Percentiles rank a stretch among this genome's conserved stretches.
Conservation (phyloP, 306 rosid species). For the Cicer yamashitae region DNA sequence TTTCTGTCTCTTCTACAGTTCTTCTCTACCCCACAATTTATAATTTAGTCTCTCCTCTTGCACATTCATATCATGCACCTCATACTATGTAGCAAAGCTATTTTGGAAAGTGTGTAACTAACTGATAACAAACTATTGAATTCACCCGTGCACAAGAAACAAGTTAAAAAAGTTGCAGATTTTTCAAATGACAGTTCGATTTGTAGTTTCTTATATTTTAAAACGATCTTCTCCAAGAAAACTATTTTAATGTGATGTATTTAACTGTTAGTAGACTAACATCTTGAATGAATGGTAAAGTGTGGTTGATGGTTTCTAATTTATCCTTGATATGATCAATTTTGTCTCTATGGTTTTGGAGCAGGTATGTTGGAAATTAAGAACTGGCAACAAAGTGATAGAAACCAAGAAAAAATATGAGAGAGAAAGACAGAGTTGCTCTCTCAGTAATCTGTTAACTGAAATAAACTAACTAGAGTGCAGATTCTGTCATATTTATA, state of each 20-base stretch:
- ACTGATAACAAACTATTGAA: background rate
- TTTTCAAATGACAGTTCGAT: constrained; percentile 1
- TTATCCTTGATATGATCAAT: constrained; percentile 28
- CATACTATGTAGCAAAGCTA: background rate
- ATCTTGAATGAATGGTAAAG: constrained; percentile 36
- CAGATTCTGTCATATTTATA: background rate
- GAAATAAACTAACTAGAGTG: background rate
- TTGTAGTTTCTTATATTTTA: constrained; percentile 25
- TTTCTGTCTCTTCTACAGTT: background rate
- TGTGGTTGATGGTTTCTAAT: constrained; percentile 32
- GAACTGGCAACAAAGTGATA: background rate
- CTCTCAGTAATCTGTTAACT: background rate
- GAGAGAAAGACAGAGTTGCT: constrained; percentile 1
- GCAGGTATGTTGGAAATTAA: constrained; percentile 9
- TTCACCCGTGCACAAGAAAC: constrained; percentile 20
- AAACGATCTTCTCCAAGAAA: constrained; percentile 5
- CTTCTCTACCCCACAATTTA: constrained; percentile 9
- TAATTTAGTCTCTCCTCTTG: background rate
- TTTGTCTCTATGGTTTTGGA: constrained; percentile 32
- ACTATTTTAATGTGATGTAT: constrained; percentile 15
- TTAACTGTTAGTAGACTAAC: constrained; percentile 31
- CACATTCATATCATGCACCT: constrained; percentile 9
- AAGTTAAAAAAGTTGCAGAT: constrained; percentile 22
- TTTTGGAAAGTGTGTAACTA: background rate
- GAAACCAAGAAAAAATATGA: constrained; percentile 2